Evolutionary conservation across 495 filamentous ascomycete genomes (phyloP).

Genomic region (Penicillium ochrochloron): DNA sequence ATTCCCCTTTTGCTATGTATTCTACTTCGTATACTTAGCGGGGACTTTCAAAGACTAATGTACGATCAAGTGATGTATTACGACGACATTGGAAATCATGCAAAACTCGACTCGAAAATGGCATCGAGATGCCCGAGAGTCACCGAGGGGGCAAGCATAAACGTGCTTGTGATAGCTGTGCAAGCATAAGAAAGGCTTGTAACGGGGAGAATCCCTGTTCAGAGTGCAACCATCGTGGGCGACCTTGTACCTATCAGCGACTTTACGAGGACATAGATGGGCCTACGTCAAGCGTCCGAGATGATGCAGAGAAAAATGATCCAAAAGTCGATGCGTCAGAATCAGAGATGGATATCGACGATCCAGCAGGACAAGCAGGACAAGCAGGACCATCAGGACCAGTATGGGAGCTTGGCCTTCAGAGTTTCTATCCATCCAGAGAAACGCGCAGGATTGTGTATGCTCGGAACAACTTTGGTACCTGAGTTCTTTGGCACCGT

Average conservation of each 20-base stretch:
- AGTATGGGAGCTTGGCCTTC: constrained; percentile 33
- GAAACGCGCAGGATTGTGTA: constrained; percentile 12
- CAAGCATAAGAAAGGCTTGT: constrained; percentile 40
- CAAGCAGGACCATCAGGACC: background rate
- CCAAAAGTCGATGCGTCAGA: background rate
- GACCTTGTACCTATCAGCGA: constrained; percentile 39
- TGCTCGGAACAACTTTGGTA: constrained; percentile 18
- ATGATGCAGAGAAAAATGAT: background rate
- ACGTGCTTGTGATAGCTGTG: constrained; percentile 45
- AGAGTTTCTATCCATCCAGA: constrained; percentile 31
- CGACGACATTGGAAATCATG: constrained; percentile 45
- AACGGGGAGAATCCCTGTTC: constrained; percentile 34
- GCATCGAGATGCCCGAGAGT: constrained; percentile 33
- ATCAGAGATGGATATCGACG: background rate
- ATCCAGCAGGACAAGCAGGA: background rate
- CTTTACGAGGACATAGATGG: constrained; percentile 15
- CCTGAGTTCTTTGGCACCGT: background rate
- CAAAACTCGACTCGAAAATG: constrained; percentile 28
- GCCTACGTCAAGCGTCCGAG: background rate
- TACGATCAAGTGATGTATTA: constrained; percentile 33
- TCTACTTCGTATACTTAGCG: no score
- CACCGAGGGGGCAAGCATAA: constrained; percentile 38
- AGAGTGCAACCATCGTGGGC: constrained; percentile 34
- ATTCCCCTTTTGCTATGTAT: background rate
- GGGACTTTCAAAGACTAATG: background rate